These are phyloP conservation scores for Chalara sp. DNA, from an alignment of 2,329 filamentous ascomycete genomes.

Conservation along the genomic window DNA sequence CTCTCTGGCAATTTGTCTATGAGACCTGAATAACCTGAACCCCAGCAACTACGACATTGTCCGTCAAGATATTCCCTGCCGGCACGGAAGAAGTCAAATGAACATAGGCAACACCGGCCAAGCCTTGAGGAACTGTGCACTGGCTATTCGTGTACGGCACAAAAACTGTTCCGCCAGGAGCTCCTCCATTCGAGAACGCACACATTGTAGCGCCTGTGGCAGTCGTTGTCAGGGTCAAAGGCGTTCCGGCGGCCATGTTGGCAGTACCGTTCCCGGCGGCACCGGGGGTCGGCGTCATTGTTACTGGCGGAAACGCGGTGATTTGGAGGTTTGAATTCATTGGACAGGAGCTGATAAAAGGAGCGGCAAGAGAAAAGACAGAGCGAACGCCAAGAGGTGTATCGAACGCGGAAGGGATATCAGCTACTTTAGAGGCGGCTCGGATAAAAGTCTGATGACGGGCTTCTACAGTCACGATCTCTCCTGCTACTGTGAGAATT, in stretches of 20 bases:
- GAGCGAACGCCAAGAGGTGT: conserved; percentile 60
- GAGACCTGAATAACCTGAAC: conserved; percentile 45
- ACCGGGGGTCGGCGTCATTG: conserved; percentile 32
- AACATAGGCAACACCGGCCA: conserved; percentile 61
- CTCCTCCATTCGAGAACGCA: conserved; percentile 58
- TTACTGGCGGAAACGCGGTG: conserved; percentile 53
- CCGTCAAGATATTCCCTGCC: conserved; percentile 44
- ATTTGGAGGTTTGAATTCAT: conserved; percentile 56
- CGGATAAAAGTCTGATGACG: conserved; percentile 70
- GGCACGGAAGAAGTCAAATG: conserved; percentile 52
- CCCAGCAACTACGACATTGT: conserved; percentile 60
- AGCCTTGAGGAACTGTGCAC: conserved; percentile 55
- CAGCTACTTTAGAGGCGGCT: conserved; percentile 46
- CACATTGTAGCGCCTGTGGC: conserved; percentile 52
- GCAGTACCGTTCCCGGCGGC: conserved; percentile 32
- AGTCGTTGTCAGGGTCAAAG: conserved; percentile 39
- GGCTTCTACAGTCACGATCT: conserved; percentile 67
- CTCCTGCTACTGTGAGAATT: conserved; percentile 59
- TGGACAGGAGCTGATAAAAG: conserved; percentile 67
- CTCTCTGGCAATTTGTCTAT: conserved; percentile 7
- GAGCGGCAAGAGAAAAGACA: conserved; percentile 67
- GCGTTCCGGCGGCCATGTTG: conserved; percentile 33
- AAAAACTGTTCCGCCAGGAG: conserved; percentile 53
- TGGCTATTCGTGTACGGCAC: conserved; percentile 44
- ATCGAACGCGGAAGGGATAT: conserved; percentile 64